Percentiles rank a stretch among this genome's conserved stretches.
Conservation (phyloP, 495 filamentous ascomycete species). For the Aspergillus carlsbadensis region DNA sequence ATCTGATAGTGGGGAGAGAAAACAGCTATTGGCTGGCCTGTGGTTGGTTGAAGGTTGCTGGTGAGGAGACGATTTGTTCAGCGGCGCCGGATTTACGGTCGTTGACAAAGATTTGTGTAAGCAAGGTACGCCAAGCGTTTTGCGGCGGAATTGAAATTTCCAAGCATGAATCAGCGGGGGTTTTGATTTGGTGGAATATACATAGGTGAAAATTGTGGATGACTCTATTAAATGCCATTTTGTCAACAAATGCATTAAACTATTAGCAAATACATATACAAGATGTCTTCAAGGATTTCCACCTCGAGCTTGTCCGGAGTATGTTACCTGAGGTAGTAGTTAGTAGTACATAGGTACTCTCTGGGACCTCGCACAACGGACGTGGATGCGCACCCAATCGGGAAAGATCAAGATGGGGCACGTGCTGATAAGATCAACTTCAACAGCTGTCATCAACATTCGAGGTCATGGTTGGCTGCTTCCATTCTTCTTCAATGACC, state of each 20-base stretch:
- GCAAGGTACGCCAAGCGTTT: constrained; percentile 15
- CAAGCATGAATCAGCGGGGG: constrained; percentile 9
- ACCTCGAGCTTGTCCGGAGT: too few species aligned
- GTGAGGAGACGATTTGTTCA: neutral
- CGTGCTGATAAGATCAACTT: constrained; percentile 22
- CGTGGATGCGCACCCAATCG: too few species aligned
- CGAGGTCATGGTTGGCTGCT: neutral
- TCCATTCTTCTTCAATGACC: neutral
- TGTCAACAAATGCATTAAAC: too few species aligned
- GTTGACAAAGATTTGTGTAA: constrained; percentile 35
- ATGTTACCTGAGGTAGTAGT: too few species aligned
- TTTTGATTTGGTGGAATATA: neutral
- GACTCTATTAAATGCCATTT: too few species aligned
- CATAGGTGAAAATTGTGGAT: too few species aligned
- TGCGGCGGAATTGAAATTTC: neutral
- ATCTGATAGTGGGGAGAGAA: too few species aligned
- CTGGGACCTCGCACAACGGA: too few species aligned
- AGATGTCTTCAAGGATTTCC: too few species aligned
- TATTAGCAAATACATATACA: too few species aligned
- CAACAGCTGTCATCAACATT: constrained; percentile 13
- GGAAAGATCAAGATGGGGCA: neutral
- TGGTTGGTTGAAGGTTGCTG: neutral
- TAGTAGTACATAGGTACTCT: too few species aligned
- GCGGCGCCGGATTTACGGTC: neutral
- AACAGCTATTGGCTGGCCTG: too few species aligned